Base-by-base conservation (phyloP, 495 filamentous ascomycete genomes). In the Peziza echinospora region DNA sequence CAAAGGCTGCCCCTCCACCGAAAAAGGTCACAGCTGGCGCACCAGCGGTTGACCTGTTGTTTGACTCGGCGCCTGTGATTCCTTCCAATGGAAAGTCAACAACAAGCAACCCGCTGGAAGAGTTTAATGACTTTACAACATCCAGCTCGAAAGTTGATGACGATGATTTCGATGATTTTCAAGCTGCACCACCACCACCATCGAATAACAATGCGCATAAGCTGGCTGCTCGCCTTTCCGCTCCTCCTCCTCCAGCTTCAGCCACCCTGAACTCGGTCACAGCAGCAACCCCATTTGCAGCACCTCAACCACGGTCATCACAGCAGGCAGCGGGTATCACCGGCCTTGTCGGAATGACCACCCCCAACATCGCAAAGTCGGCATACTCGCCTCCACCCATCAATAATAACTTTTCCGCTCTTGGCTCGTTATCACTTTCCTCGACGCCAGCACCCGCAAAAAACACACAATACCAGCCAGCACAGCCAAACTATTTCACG, bases 101-200 rank as follows among this genome's bases (percentile, higher is more conserved):
- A 11, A 5, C 41, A 13, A 37, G 19, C 13, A 60, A 63, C 16
- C 58, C 64, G 22, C 65, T 64, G 55, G 63, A 60, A 17, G 64
- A 65, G 43, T 23, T 43, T 43, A 21, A 23, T 43, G 74, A 68
- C 19, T 63, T 80, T 46, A 73, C 70, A 30, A 67, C 76, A 28
- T 64, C 70, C 47, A 56, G 66, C 11, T 62, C 53, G 4, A 60
- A 56, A 11, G 66, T 54, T 13, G 85, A 91, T 50, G 87, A 97
- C 53, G 89, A 97, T 53, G 91, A 96, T 44, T 96, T 96, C 53
- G 89, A 96, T 59, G 91, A 96, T 59, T 96, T 96, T 71, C 84
- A 92, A 62, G 86, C 84, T n/a, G 89, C 91, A 13, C 68, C 80
- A 4, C 76, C 84, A 16, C 64, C 71, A 21, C 55, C 65, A 24